Base-by-base conservation (phyloP, 73 alveolate species). In the Paramecium caudatum region DNA sequence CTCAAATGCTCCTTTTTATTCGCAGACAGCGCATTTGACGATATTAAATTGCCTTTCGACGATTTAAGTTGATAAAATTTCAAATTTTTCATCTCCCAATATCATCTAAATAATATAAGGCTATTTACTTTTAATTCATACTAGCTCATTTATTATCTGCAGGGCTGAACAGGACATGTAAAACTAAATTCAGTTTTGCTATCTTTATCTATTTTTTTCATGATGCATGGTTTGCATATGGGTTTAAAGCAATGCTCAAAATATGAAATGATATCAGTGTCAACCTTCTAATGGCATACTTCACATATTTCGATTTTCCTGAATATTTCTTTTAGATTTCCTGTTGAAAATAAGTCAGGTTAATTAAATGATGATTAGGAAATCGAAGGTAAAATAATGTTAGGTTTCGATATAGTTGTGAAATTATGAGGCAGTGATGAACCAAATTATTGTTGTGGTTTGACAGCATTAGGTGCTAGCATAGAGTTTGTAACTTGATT, bases 1-100 rank as follows among this genome's bases (percentile, higher is more conserved):
- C 47, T 86, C 63, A 65, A 86, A 86, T 61, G 90, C 93, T 69
- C 69, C 90, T 50, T 87, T 33, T 96, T 62, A 86, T 61, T 88
- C 81, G 68, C 90, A 87, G 12, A 47, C 68, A 39, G 47, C 19
- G 46, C 93, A 86, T 1, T 10, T 41, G 9, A 86, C 82, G 3
- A 86, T 39, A 36, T 86, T 61, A 32, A 47, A 86, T 39, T 37
- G 45, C 34, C 30, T 37, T 17, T 19, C 81, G 27, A 86, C 10
- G 25, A 86, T 39, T 23, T 37, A 23, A 3, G 19, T 39, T 33
- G 37, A 41, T 5, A 62, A 65, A 25, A 63, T 25, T 4, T 86
- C 93, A 4, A 17, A 46, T 47, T 63, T 86, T 86, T 63, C 90
- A 41, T 37, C 65, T 4, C 93, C 93, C 21, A 86, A 37, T 16